phyloP scores from a whole-genome alignment of 768 basidiomycete genomes.

The Coprinellus aureogranulatus region DNA sequence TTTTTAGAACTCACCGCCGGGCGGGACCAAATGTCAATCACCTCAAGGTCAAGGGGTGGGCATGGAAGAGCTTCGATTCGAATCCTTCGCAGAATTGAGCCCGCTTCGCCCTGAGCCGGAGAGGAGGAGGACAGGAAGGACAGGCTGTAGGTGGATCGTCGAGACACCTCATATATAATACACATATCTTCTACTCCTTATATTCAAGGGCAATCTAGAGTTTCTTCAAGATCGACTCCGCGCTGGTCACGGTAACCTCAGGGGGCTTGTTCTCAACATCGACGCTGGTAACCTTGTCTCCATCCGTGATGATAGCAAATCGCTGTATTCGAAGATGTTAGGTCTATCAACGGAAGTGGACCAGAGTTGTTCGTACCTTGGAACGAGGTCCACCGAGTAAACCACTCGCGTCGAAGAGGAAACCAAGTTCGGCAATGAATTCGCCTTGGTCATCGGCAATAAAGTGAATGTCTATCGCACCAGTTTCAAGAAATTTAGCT shows the following conservation, averaged over 20 bases:
- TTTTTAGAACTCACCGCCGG: too few relatives aligned
- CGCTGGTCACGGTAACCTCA: constrained; percentile 52
- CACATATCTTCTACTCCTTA: too few relatives aligned
- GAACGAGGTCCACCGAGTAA: constrained; percentile 67
- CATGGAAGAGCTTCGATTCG: too few relatives aligned
- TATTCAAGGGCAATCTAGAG: too few relatives aligned
- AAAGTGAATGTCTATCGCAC: constrained; percentile 50
- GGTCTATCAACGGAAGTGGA: not conserved
- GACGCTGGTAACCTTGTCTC: constrained; percentile 52
- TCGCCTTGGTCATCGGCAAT: constrained; percentile 68
- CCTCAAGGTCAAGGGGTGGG: too few relatives aligned
- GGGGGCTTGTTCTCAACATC: constrained; percentile 49
- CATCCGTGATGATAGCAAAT: constrained; percentile 57
- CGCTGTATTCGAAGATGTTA: constrained; percentile 33
- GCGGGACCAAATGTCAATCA: too few relatives aligned
- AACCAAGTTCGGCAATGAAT: constrained; percentile 52
- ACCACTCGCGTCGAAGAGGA: constrained; percentile 59
- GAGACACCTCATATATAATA: too few relatives aligned
- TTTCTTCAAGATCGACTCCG: constrained; percentile 40
- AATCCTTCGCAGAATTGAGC: too few relatives aligned
- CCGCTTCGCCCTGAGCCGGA: too few relatives aligned
- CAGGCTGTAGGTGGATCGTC: too few relatives aligned
- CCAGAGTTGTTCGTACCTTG: constrained; percentile 41
- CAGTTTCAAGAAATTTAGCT: too few relatives aligned
- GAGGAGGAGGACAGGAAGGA: too few relatives aligned